phyloP scores from a whole-genome alignment of 106 monocot species.

The Chionographis japonica region DNA sequence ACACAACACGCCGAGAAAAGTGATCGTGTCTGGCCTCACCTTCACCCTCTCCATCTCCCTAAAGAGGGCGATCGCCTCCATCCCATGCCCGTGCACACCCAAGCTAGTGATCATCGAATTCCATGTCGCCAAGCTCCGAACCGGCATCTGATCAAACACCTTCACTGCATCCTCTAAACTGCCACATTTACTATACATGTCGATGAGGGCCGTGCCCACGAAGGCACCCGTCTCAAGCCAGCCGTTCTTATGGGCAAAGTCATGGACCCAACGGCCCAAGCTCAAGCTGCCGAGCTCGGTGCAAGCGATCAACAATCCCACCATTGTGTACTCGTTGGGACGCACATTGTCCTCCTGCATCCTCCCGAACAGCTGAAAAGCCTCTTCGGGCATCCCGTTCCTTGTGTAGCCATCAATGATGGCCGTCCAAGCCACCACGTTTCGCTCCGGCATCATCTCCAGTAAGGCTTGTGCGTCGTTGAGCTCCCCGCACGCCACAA shows the following conservation, averaged over 20 bases:
- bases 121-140: slow-evolving; percentile 59
- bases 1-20: slow-evolving; percentile 56
- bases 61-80: slow-evolving; percentile 58
- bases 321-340: slow-evolving; percentile 57
- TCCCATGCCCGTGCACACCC: slow-evolving; percentile 56
- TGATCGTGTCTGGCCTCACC: slow-evolving; percentile 47
- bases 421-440: slow-evolving; percentile 67
- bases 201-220: slow-evolving; percentile 64
- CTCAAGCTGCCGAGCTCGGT: slow-evolving; percentile 40
- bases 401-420: slow-evolving; percentile 47
- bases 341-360: slow-evolving; percentile 42
- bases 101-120: slow-evolving; percentile 78
- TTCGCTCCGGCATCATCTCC: slow-evolving; percentile 47
- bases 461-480: slow-evolving; percentile 31
- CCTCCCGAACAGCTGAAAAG: slow-evolving; percentile 40
- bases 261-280: slow-evolving; percentile 48
- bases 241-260: slow-evolving; percentile 30
- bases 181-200: slow-evolving; percentile 85
- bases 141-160: slow-evolving; percentile 47
- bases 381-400: slow-evolving; percentile 46
- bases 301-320: slow-evolving; percentile 45
- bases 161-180: slow-evolving; percentile 43
- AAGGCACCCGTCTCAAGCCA: slow-evolving; percentile 17
- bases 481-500: slow-evolving; percentile 30
- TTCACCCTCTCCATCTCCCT: slow-evolving; percentile 35